Evolutionary conservation across 345 rosid species (phyloP).

Genomic region (Salix dunnii): DNA sequence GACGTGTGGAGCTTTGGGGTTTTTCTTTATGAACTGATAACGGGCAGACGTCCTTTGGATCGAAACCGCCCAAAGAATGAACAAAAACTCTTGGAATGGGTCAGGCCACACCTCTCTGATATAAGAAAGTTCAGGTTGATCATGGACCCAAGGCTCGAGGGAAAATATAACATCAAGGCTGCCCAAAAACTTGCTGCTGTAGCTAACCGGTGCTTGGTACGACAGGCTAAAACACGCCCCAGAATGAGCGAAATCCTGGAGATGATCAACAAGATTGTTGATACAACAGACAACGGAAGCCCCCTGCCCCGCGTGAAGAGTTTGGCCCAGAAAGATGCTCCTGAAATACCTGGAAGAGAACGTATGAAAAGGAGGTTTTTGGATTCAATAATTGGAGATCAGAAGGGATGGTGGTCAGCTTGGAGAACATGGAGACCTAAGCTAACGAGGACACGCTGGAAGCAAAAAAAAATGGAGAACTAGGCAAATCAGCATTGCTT

Average conservation of each 20-base stretch:
- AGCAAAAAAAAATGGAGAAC: neutral
- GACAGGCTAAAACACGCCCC: slow-evolving; percentile 64
- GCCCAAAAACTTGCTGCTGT: slow-evolving; percentile 71
- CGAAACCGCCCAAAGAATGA: slow-evolving; percentile 76
- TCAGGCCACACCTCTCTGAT: slow-evolving; percentile 72
- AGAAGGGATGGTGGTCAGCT: slow-evolving; percentile 41
- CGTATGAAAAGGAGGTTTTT: slow-evolving; percentile 47
- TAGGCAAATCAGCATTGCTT: neutral
- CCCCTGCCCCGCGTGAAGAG: slow-evolving; percentile 34
- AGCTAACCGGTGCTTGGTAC: slow-evolving; percentile 71
- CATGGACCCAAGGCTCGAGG: slow-evolving; percentile 79
- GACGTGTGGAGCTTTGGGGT: slow-evolving; percentile 94
- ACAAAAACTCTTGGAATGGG: slow-evolving; percentile 90
- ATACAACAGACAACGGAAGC: slow-evolving; percentile 37
- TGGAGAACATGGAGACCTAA: slow-evolving; percentile 54
- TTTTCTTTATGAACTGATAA: slow-evolving; percentile 83
- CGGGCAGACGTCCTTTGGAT: slow-evolving; percentile 84
- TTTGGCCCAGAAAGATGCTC: slow-evolving; percentile 26
- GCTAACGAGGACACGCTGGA: slow-evolving; percentile 22
- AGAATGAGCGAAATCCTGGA: slow-evolving; percentile 74
- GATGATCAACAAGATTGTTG: slow-evolving; percentile 62
- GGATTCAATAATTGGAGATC: slow-evolving; percentile 40
- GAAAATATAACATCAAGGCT: slow-evolving; percentile 56
- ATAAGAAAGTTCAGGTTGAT: slow-evolving; percentile 63
- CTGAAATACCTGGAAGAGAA: slow-evolving; percentile 42